Conservation (phyloP, 1,284 basidiomycete genomes). For the Takashimella tepidaria region DNA sequence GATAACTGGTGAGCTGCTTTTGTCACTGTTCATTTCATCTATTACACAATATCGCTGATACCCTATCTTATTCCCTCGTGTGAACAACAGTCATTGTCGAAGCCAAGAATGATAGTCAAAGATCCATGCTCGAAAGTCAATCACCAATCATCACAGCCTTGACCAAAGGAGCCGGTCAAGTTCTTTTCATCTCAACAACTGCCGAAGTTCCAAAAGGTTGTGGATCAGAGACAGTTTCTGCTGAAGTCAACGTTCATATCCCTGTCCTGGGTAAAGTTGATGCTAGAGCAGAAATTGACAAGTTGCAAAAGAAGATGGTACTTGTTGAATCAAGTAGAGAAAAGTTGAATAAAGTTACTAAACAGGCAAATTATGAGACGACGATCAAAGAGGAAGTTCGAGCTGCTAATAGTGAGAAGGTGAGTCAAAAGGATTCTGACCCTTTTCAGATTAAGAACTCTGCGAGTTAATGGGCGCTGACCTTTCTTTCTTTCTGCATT, state of each 20-base stretch:
- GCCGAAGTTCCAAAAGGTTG: slow-evolving; percentile 75
- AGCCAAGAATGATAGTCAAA: slow-evolving; percentile 60
- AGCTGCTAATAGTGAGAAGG: slow-evolving; percentile 71
- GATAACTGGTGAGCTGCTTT: slow-evolving; percentile 42
- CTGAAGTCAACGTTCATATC: slow-evolving; percentile 69
- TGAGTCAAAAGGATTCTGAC: slow-evolving; percentile 48
- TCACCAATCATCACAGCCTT: slow-evolving; percentile 70
- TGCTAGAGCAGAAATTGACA: slow-evolving; percentile 73
- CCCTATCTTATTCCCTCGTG: too few relatives aligned
- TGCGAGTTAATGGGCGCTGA: neutral
- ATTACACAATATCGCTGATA: neutral
- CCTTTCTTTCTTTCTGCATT: neutral
- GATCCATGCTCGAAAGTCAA: slow-evolving; percentile 65
- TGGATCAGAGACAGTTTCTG: slow-evolving; percentile 72
- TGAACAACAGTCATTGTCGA: slow-evolving; percentile 67
- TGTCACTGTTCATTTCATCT: too few relatives aligned
- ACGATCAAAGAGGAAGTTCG: slow-evolving; percentile 75
- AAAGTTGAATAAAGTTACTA: slow-evolving; percentile 70
- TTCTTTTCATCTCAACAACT: slow-evolving; percentile 57
- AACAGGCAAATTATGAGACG: slow-evolving; percentile 67
- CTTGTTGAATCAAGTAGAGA: slow-evolving; percentile 63
- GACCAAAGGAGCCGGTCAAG: slow-evolving; percentile 80
- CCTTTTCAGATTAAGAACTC: too few relatives aligned
- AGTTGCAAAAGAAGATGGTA: slow-evolving; percentile 79
- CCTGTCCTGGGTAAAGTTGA: slow-evolving; percentile 86